These are phyloP conservation scores for Trichomonascaceae sp. DNA, from an alignment of 1,139 yeast species.

Conservation along the genomic window DNA sequence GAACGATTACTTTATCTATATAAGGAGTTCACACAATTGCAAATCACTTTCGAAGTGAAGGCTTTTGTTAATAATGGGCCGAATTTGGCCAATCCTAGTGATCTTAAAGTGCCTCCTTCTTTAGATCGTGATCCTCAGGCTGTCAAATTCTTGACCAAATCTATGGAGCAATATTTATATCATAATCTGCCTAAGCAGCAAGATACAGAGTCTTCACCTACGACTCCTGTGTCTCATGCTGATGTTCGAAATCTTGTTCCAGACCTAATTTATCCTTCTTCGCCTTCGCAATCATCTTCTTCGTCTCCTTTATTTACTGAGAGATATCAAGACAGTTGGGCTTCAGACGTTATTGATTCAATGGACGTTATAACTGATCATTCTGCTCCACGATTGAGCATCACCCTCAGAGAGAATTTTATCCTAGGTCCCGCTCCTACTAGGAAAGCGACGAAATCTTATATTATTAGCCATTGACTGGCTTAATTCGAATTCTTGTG, in stretches of 20 bases:
- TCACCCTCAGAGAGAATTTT: background rate
- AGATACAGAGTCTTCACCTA: background rate
- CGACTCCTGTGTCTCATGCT: background rate
- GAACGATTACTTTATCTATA: constrained; percentile 24
- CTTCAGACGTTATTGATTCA: constrained; percentile 4
- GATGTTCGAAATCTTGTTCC: background rate
- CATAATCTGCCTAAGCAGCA: background rate
- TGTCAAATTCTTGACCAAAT: constrained; percentile 19
- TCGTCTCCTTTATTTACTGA: background rate
- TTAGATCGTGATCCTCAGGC: constrained; percentile 20
- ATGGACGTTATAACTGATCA: constrained; percentile 2
- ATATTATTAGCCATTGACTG: background rate
- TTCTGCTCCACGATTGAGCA: background rate
- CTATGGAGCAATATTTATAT: constrained; percentile 22
- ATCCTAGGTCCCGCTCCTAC: constrained; percentile 6
- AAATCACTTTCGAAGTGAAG: constrained; percentile 21
- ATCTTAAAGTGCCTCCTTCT: constrained; percentile 19
- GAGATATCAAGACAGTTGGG: constrained; percentile 8
- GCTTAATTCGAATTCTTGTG: background rate
- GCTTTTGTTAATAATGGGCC: constrained; percentile 18
- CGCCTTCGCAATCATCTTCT: background rate
- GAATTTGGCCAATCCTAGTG: constrained; percentile 16
- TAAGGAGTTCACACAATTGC: constrained; percentile 26
- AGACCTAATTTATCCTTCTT: background rate
- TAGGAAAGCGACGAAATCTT: background rate